Percentiles rank a stretch among this genome's conserved stretches.
phyloP scores from a whole-genome alignment of 202 grass and related monocot species.

The Panicum hallii region DNA sequence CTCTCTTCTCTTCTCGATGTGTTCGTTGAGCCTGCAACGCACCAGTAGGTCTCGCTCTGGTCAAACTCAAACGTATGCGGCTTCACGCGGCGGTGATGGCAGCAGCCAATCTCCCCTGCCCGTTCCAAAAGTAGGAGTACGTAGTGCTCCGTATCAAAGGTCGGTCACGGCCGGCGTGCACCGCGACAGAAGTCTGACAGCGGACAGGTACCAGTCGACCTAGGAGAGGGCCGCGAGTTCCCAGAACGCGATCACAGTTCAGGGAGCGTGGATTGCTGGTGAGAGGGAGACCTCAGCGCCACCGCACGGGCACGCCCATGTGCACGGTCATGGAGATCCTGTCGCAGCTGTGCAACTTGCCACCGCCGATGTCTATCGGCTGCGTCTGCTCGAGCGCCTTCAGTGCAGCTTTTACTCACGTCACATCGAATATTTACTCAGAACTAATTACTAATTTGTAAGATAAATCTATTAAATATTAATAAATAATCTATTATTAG shows the following conservation, averaged over 20 bases:
- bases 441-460: too few species aligned
- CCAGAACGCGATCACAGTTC: neutral
- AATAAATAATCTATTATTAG: too few species aligned
- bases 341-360: conserved; percentile 14
- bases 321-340: conserved; percentile 10
- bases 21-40: neutral
- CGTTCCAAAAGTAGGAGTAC: neutral
- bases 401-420: neutral
- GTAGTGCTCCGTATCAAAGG: neutral
- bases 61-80: neutral
- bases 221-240: neutral
- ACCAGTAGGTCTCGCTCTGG: neutral
- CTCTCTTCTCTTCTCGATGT: too few species aligned
- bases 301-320: conserved; percentile 13
- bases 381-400: neutral
- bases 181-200: too few species aligned
- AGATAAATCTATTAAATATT: too few species aligned
- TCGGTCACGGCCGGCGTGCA: neutral
- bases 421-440: too few species aligned
- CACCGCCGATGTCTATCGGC: neutral
- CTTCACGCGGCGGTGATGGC: neutral
- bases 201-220: too few species aligned
- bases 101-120: neutral
- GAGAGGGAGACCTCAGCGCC: conserved; percentile 1
- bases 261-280: neutral